Evolutionary conservation across 2,329 filamentous ascomycete genomes (phyloP).

Genomic region (Fusarium nelsonii): DNA sequence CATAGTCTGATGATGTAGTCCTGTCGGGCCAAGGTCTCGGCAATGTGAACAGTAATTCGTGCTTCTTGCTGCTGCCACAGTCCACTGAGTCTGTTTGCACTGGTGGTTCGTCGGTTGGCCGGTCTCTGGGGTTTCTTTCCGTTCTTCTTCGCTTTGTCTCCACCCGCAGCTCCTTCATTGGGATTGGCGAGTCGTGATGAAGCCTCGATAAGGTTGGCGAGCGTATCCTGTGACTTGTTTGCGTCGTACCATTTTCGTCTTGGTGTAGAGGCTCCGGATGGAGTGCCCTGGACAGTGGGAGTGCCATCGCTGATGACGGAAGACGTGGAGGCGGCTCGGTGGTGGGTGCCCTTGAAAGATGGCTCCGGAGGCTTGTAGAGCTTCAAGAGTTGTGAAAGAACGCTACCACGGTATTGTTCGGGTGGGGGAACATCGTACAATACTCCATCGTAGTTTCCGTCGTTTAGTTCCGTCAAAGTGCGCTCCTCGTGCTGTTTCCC

Average conservation of each 20-base stretch:
- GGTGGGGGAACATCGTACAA: slow-evolving; percentile 58
- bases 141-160: slow-evolving; percentile 32
- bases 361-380: slow-evolving; percentile 58
- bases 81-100: slow-evolving; percentile 54
- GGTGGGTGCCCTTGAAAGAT: slow-evolving; percentile 37
- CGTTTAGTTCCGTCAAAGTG: slow-evolving; percentile 53
- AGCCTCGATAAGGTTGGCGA: slow-evolving; percentile 62
- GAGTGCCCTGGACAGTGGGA: slow-evolving; percentile 53
- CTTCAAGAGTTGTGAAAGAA: slow-evolving; percentile 61
- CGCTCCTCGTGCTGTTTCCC: slow-evolving; percentile 35
- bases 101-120: slow-evolving; percentile 54
- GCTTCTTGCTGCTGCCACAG: slow-evolving; percentile 60
- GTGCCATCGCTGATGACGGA: slow-evolving; percentile 52
- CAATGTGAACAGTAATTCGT: slow-evolving; percentile 65
- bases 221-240: slow-evolving; percentile 60
- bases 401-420: slow-evolving; percentile 58
- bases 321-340: slow-evolving; percentile 41
- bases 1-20: slow-evolving; percentile 87
- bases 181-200: slow-evolving; percentile 58
- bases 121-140: slow-evolving; percentile 50
- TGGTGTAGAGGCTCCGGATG: slow-evolving; percentile 57
- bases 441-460: slow-evolving; percentile 56
- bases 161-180: slow-evolving; percentile 29
- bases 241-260: slow-evolving; percentile 63
- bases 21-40: slow-evolving; percentile 79